Base-by-base conservation (phyloP, 345 rosid genomes). In the Atalantia buxifolia region DNA sequence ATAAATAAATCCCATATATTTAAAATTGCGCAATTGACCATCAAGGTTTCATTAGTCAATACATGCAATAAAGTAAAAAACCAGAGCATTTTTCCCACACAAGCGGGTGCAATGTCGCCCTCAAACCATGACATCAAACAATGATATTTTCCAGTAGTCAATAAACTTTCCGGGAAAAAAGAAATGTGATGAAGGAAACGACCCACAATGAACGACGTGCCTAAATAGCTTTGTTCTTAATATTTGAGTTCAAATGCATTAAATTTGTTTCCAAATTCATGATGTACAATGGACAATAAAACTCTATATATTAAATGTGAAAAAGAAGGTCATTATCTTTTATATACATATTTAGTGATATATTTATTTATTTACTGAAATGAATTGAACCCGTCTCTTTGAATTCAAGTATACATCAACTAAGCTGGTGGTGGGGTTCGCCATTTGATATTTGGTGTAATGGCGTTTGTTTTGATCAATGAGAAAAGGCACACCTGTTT, bases 401-500 rank as follows among this genome's bases (percentile, higher is more conserved):
- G 45, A 74, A 74, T 60, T 60, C 68, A 74, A 74, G 40, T 10
- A 31, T n/a, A n/a, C n/a, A n/a, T 36, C 9, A n/a, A 3, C 2
- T 3, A 13, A 3, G 50, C n/a, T 3, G 18, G 50, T 45, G 50
- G 50, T 13, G 50, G 50, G 50, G 50, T 1, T 45, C 50, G 3
- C 18, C 13, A 59, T n/a, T 57, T 22, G 25, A 16, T 18, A 6
- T 35, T n/a, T n/a, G n/a, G n/a, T n/a, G n/a, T n/a, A n/a, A n/a
- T 38, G 62, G 55, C 68, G 82, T 45, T 77, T 69, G 7, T 40
- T 14, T 45, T 67, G 53, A 73, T 74, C 28, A 28, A 38, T 16
- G n/a, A 36, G 38, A 30, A 68, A 50, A 21, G 24, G 21, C 61
- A 66, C 74, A 64, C 57, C 53, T 75, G 79, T 50, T 76, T 65